A percentile compares a stretch with the other conserved stretches of the same genome.
Conservation (phyloP, 2,329 filamentous ascomycete species). For the Talaromyces islandicus region DNA sequence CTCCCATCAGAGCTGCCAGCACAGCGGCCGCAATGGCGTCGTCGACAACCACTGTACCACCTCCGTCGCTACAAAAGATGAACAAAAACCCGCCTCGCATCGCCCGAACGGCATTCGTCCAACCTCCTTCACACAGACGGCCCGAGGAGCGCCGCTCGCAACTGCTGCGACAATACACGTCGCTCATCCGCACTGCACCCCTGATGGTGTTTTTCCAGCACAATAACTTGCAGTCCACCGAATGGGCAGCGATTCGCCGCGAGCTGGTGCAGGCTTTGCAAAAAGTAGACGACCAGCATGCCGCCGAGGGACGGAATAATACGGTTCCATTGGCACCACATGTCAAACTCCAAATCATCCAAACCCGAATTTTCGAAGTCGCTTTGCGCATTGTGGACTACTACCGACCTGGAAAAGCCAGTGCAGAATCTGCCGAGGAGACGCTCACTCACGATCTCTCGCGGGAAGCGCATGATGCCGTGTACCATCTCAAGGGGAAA, state of each 20-base stretch:
- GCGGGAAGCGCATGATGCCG: conserved; percentile 45
- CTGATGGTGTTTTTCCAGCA: conserved; percentile 82
- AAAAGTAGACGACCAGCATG: conserved; percentile 62
- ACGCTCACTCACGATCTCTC: conserved; percentile 56
- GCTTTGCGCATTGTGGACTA: conserved; percentile 84
- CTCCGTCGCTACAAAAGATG: conserved; percentile 47
- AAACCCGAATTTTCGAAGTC: conserved; percentile 81
- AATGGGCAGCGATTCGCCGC: conserved; percentile 67
- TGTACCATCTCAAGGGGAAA: conserved; percentile 45
- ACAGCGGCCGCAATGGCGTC: conserved; percentile 43
- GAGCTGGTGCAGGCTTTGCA: conserved; percentile 58
- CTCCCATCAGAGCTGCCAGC: conserved; percentile 34
- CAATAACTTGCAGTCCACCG: conserved; percentile 67
- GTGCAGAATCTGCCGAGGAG: conserved; percentile 24
- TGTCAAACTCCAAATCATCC: conserved; percentile 75
- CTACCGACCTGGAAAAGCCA: conserved; percentile 51
- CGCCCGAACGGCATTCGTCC: conserved; percentile 48
- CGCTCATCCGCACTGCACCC: conserved; percentile 76
- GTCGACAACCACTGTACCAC: conserved; percentile 34
- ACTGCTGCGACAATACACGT: conserved; percentile 79
- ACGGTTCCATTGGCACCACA: conserved; percentile 46
- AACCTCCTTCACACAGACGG: conserved; percentile 82
- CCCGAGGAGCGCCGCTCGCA: conserved; percentile 87
- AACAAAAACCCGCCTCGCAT: conserved; percentile 16
- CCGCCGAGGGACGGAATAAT: conserved; percentile 45